These are phyloP conservation scores for Microascus cirrosus DNA, from an alignment of 2,329 filamentous ascomycete species.

Conservation along the genomic window DNA sequence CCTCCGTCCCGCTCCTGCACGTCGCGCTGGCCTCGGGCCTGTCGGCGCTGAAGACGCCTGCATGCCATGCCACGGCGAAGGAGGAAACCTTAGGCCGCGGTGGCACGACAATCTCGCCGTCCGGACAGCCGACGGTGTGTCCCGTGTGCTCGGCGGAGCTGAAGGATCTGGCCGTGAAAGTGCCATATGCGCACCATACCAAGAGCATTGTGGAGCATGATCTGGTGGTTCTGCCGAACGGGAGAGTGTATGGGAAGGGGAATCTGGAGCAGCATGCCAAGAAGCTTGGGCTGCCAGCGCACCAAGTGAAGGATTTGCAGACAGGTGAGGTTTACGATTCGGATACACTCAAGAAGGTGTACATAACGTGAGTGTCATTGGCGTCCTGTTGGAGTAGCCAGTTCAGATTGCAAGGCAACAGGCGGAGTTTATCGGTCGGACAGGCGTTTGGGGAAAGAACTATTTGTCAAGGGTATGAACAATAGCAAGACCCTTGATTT, in stretches of 20 bases:
- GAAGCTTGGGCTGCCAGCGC: slow-evolving; percentile 60
- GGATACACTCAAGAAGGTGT: slow-evolving; percentile 71
- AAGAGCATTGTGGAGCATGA: slow-evolving; percentile 89
- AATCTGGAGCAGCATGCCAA: slow-evolving; percentile 65
- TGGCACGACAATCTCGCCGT: neutral
- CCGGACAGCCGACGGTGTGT: slow-evolving; percentile 44
- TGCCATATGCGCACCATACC: slow-evolving; percentile 91
- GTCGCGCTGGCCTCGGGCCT: slow-evolving; percentile 84
- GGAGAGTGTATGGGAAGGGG: slow-evolving; percentile 69
- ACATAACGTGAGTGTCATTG: slow-evolving; percentile 53
- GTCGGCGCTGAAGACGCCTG: slow-evolving; percentile 89
- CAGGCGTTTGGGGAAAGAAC: neutral
- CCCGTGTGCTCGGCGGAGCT: slow-evolving; percentile 94
- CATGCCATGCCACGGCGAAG: slow-evolving; percentile 51
- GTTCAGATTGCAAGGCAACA: neutral
- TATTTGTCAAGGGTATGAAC: neutral
- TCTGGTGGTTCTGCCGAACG: slow-evolving; percentile 76
- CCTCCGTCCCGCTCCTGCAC: slow-evolving; percentile 74
- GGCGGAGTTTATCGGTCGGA: neutral
- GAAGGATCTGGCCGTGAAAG: slow-evolving; percentile 76
- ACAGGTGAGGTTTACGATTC: slow-evolving; percentile 57
- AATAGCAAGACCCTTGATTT: neutral
- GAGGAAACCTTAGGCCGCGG: slow-evolving; percentile 7
- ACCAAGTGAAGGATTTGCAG: slow-evolving; percentile 65
- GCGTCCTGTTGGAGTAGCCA: neutral